phyloP scores from a whole-genome alignment of 805 yeast genomes.

The Metschnikowia borealis region DNA sequence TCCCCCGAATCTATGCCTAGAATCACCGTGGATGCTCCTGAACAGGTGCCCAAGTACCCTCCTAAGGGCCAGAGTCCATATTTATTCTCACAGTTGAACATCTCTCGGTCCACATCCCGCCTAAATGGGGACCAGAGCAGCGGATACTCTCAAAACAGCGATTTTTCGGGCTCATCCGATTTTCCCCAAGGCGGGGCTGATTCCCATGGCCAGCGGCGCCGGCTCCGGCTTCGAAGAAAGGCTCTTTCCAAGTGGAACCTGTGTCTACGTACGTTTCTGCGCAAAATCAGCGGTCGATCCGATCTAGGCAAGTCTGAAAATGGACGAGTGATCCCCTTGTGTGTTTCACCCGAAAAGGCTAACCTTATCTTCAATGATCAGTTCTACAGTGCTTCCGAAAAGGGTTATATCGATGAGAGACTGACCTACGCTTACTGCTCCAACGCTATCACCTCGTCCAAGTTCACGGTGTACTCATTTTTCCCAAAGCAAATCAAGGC shows the following conservation, averaged over 20 bases:
- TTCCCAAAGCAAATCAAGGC: conserved; percentile 85
- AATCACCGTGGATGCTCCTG: conserved; percentile 10
- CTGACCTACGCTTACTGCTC: conserved; percentile 53
- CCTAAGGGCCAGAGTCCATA: conserved; percentile 3
- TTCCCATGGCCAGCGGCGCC: conserved; percentile 4
- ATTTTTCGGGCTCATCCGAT: neutral
- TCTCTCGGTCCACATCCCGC: conserved; percentile 12
- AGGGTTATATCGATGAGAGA: conserved; percentile 64
- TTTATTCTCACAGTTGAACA: conserved; percentile 6
- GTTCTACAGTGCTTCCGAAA: conserved; percentile 19
- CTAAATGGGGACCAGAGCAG: conserved; percentile 7
- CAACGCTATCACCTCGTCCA: conserved; percentile 79
- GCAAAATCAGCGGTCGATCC: conserved; percentile 7
- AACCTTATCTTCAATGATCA: conserved; percentile 28
- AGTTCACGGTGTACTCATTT: conserved; percentile 76
- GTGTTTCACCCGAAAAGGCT: conserved; percentile 38
- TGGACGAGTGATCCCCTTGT: conserved; percentile 76
- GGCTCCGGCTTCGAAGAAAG: conserved; percentile 9
- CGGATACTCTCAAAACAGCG: conserved; percentile 6
- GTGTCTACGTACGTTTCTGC: neutral
- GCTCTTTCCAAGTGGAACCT: conserved; percentile 26
- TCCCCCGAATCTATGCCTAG: neutral
- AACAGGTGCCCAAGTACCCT: neutral
- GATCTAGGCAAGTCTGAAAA: conserved; percentile 28
- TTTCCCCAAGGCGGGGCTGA: neutral